A percentile compares a stretch with the other conserved stretches of the same genome.
phyloP scores from a whole-genome alignment of 2,329 filamentous ascomycete genomes.

The Monosporascus sp. region DNA sequence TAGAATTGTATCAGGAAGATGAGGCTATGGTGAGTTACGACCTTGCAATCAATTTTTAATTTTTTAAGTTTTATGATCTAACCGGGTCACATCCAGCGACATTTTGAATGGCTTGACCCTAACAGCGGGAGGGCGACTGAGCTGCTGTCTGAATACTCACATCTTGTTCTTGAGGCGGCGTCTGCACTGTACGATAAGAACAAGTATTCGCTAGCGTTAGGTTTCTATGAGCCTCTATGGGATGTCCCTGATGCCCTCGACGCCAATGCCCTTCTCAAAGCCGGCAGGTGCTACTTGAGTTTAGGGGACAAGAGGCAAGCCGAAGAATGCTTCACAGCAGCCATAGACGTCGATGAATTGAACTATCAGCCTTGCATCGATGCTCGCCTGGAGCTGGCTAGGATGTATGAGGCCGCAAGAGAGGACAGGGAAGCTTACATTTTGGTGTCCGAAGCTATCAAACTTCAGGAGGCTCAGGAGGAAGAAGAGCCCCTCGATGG shows the following conservation, averaged over 20 bases:
- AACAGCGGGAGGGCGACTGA: conserved; percentile 45
- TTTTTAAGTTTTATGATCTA: conserved; percentile 11
- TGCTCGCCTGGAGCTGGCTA: conserved; percentile 73
- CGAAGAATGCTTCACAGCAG: conserved; percentile 69
- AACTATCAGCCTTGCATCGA: conserved; percentile 54
- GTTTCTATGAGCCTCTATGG: conserved; percentile 52
- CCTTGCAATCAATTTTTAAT: conserved; percentile 5
- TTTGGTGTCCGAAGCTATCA: conserved; percentile 69
- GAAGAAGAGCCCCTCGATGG: conserved; percentile 7
- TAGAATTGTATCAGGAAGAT: conserved; percentile 60
- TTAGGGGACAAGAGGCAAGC: conserved; percentile 62
- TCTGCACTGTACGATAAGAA: conserved; percentile 38
- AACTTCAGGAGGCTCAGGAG: conserved; percentile 48
- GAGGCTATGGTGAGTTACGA: conserved; percentile 65
- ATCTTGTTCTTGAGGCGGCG: conserved; percentile 69
- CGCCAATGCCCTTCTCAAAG: conserved; percentile 45
- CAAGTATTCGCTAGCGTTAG: conserved; percentile 38
- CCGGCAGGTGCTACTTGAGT: conserved; percentile 65
- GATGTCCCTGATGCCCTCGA: conserved; percentile 44
- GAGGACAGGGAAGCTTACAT: conserved; percentile 72
- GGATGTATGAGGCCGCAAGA: conserved; percentile 73
- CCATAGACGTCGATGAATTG: conserved; percentile 65
- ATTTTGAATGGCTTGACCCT: conserved; percentile 67
- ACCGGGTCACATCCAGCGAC: conserved; percentile 40
- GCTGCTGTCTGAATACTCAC: conserved; percentile 60